Conservation (phyloP, 352 stramenopile species). For the Globisporangium iwayamae region DNA sequence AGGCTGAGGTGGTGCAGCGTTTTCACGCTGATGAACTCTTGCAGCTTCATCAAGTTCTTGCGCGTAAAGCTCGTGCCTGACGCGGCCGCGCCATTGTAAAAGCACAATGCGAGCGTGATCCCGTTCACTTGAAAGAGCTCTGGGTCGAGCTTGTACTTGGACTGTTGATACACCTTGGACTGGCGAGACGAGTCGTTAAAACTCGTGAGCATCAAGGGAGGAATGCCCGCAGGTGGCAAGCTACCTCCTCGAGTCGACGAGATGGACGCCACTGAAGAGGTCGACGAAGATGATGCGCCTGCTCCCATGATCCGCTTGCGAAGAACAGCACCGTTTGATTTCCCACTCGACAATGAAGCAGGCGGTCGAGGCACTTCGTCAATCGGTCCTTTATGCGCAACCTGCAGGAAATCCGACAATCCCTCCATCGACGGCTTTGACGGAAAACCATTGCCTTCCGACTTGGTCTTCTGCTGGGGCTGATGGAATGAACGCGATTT, state of each 20-base stretch:
- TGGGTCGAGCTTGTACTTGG: conserved; percentile 43
- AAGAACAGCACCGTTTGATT: not conserved
- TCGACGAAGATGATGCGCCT: not conserved
- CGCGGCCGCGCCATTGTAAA: conserved; percentile 12
- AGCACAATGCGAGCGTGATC: conserved; percentile 30
- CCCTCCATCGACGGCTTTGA: not conserved
- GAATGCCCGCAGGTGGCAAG: not conserved
- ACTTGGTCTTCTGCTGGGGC: conserved; percentile 11
- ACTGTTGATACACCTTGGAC: conserved; percentile 29
- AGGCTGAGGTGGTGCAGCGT: conserved; percentile 45
- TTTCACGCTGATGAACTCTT: conserved; percentile 42
- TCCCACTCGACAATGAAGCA: not conserved
- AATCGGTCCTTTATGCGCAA: conserved; percentile 14
- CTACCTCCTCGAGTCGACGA: conserved; percentile 2
- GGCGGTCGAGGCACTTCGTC: conserved; percentile 2
- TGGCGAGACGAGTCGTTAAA: conserved; percentile 4
- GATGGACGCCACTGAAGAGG: conserved; percentile 13
- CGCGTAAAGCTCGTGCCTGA: conserved; percentile 16
- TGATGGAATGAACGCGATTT: conserved; percentile 5
- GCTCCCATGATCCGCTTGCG: conserved; percentile 8
- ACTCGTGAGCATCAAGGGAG: conserved; percentile 10
- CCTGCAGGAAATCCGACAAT: conserved; percentile 29
- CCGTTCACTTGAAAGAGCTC: conserved; percentile 32
- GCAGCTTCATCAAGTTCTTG: conserved; percentile 39
- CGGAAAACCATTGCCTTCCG: not conserved